Base-by-base conservation (phyloP, 495 filamentous ascomycete genomes). In the Astrocystis sublimbata region DNA sequence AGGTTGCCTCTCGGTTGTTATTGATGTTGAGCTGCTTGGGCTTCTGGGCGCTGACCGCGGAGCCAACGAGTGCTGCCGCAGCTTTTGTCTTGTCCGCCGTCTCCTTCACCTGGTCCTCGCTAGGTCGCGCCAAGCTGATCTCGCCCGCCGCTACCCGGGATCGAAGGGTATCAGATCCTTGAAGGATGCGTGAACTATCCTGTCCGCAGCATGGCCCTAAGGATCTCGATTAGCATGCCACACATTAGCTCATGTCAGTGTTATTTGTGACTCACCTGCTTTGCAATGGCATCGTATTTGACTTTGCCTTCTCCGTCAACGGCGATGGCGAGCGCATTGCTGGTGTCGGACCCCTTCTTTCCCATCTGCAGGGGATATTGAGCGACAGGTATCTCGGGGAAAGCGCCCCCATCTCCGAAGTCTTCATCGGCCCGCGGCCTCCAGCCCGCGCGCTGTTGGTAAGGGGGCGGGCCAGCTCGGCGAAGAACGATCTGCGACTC, bases 161-260 rank as follows among this genome's bases (percentile, higher is more conserved):
- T 12, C 94, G 86, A 98, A 82, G 24, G 94, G 94, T 40, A 99
- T 99, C 55, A 99, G 80, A 74, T 98, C 94, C 74, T 94, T 96
- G 80, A 99, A 99, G 23, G 88, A 93, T 26, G 94, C 86, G 76
- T 99, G 94, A 12, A 99, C 86, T 62, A 97, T 89, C 31, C 92
- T 83, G 61, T 88, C 86, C 33, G 89, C 89, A 71, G 81, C 82
- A 71, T 98, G 94, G 31, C 94, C 94, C 68, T 60, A 15, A 12
- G 21, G 5, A 6, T 35, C 42, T 51, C 31, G 24, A 19, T 43
- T 21, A 52, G 41, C 21, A 60, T 3, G 13, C 31, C 15, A 17
- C n/a, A 8, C 24, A 33, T 51, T 10, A 4, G 13, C 8, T 19
- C 9, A 36, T 50, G 0, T 9, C 10, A 51, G 8, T n/a, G 12